phyloP scores from a whole-genome alignment of 495 filamentous ascomycete species.

The Podospora anserina region DNA sequence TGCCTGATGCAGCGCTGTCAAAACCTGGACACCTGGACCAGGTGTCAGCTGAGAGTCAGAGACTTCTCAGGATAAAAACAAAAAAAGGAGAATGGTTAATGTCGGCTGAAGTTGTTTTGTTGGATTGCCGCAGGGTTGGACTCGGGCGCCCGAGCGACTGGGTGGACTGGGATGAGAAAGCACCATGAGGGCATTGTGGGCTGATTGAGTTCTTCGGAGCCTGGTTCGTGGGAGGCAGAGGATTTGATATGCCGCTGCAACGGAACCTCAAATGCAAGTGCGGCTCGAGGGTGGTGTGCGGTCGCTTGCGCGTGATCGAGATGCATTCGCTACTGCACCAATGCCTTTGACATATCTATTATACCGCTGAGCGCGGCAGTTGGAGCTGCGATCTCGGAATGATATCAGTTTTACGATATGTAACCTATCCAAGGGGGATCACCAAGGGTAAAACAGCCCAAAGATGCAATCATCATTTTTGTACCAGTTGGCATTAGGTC shows the following conservation, averaged over 20 bases:
- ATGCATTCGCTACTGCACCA: not conserved
- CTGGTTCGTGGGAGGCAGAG: conserved; percentile 4
- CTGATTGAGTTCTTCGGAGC: conserved; percentile 7
- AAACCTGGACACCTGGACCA: conserved; percentile 14
- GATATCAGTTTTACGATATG: not conserved
- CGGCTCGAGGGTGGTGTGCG: not conserved
- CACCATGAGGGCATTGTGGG: conserved; percentile 16
- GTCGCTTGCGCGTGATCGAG: not conserved
- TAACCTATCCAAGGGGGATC: not conserved
- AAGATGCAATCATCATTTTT: too few relatives aligned
- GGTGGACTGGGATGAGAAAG: conserved; percentile 4
- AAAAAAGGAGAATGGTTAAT: not conserved
- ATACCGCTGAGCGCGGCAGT: conserved; percentile 16
- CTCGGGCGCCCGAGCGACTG: conserved; percentile 13
- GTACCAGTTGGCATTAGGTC: too few relatives aligned
- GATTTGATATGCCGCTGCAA: not conserved
- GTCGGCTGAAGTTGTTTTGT: conserved; percentile 9
- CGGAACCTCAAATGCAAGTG: not conserved
- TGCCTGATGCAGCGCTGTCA: conserved; percentile 3
- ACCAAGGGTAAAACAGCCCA: not conserved
- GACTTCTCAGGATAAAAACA: conserved; percentile 22
- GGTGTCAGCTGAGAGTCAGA: conserved; percentile 36
- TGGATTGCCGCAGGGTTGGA: conserved; percentile 15
- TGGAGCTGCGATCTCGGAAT: conserved; percentile 17
- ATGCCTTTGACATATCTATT: not conserved